Conservation (phyloP, 352 stramenopile genomes). For the Elongisporangium prolatum region DNA sequence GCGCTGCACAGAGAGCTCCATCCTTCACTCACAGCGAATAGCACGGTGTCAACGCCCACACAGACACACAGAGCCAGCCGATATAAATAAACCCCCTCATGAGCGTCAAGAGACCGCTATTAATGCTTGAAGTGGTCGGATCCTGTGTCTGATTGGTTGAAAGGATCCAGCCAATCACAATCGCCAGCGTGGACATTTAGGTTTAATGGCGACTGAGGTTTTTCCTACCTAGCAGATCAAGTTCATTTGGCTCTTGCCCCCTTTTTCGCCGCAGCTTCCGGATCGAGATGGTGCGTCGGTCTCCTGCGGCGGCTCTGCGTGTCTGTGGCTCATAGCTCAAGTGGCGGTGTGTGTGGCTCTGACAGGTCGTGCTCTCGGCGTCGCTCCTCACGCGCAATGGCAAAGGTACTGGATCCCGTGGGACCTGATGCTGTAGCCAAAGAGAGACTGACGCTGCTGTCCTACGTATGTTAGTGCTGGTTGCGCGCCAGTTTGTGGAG, state of each 20-base stretch:
- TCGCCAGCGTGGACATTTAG: constrained; percentile 5
- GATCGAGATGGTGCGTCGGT: constrained; percentile 3
- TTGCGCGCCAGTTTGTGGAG: constrained; percentile 98
- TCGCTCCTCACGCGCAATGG: constrained; percentile 93
- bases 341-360: neutral
- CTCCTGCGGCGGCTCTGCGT: neutral
- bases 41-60: neutral
- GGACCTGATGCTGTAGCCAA: neutral
- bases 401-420: constrained; percentile 71
- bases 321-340: neutral
- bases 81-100: neutral
- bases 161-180: constrained; percentile 3
- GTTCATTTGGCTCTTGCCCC: constrained; percentile 1
- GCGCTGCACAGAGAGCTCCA: neutral
- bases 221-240: constrained; percentile 17
- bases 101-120: neutral
- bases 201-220: constrained; percentile 4
- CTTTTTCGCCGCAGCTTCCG: neutral
- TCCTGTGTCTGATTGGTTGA: constrained; percentile 1
- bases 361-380: constrained; percentile 94
- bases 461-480: constrained; percentile 62
- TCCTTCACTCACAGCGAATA: neutral
- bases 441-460: constrained; percentile 4
- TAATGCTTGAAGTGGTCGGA: neutral
- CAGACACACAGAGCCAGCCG: neutral